Base-by-base conservation (phyloP, 1,139 yeast species). In the Suhomyces terraborum region DNA sequence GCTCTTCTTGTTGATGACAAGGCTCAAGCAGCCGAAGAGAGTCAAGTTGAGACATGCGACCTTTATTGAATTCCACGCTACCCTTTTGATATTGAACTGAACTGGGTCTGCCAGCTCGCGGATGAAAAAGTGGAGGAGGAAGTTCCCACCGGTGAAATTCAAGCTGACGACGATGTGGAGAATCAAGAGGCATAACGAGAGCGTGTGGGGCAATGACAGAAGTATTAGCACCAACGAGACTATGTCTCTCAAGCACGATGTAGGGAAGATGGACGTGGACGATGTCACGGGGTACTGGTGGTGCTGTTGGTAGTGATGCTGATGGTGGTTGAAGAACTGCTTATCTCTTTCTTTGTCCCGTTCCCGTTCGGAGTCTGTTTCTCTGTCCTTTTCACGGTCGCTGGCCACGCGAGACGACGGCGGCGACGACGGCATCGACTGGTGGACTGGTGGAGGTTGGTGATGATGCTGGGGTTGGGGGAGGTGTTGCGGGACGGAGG, bases 141-240 rank as follows among this genome's bases (percentile, higher is more conserved):
- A 53, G 38, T 68, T 66, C 8, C 79, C 77, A 14, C 77, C 69
- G 36, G 69, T 56, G 27, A 68, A 61, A 32, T 69, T 67, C 25
- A 71, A 66, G 3, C 77, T 77, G 36, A 73, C 59, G 16, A 71
- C 53, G 9, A 73, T 64, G 45, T 74, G 77, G 3, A 66, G 38
- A 0, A 65, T 39, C 38, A 77, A 57, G 5, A 73, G 55, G 9
- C 66, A 43, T 32, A 70, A 57, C 24, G 77, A 71, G 9, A 72
- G 39, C 55, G 69, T 61, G 36, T 64, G 66, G 4, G 80, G 80
- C 21, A 75, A 53, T 16, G 68, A 58, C 35, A 71, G 56, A 7
- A 75, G 56, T 7, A 75, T 54, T 48, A 72, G 64, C 7, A 71
- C 62, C 32, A 75, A 53, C 6, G 80, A 72, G 23, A 73, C 56